Base-by-base conservation (phyloP, 441 rosid species). In the Erodium texanum region DNA sequence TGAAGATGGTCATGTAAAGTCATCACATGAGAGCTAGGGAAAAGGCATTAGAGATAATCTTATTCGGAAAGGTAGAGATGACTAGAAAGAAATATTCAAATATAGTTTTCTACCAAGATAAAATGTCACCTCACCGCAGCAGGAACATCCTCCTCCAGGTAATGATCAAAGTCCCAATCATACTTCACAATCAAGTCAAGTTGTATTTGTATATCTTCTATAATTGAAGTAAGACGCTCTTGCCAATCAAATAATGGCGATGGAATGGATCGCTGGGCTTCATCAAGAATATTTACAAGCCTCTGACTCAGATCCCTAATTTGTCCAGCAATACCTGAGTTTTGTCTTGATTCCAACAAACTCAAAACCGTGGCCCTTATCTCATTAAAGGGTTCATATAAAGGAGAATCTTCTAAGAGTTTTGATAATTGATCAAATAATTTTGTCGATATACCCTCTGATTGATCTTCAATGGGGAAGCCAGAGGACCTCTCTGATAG, bases 161-260 rank as follows among this genome's bases (percentile, higher is more conserved):
- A 93, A 75, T 84, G 78, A 82, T 93, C 96, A 71, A 93, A 93
- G 80, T 93, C 98, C 98, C 98, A 90, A 78, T 93, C 90, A 83
- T 90, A 90, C 74, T 84, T 82, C 73, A 89, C 80, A 10, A 93
- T 90, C 84, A 93, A 77, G 70, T 90, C 98, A 54, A 93, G 88
- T 71, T 90, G 98, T 74, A 87, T 93, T 85, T 89, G 96, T 72
- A 91, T 87, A 81, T 93, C 95, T 76, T 88, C 97, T 48, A 93
- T 78, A 36, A 87, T 88, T 5, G 95, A 77, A 71, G 85, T 76
- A 78, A 93, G 91, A n/a, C 89, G 89, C 66, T 85, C 96, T 79
- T 91, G 96, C 81, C 89, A 68, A 77, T 91, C 87, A 83, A 84
- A 84, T 73, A 93, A 76, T 72, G 78, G 96, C 67, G 97, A 94